A percentile compares a stretch with the other conserved stretches of the same genome.
These are phyloP conservation scores for Amaranthus cruentus DNA, from an alignment of 148 eudicot species.

Conservation along the genomic window DNA sequence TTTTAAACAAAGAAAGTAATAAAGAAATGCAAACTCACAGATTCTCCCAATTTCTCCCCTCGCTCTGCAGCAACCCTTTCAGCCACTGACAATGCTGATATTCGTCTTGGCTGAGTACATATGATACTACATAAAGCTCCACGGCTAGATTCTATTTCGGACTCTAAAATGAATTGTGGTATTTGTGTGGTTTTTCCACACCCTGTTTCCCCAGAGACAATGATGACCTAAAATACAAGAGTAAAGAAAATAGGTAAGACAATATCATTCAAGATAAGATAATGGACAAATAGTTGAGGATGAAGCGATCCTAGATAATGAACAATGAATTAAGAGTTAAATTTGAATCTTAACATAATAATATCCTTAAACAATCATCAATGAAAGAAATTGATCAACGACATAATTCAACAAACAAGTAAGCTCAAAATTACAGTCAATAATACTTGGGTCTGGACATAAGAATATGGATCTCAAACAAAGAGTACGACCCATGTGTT, in stretches of 20 bases:
- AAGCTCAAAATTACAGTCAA: neutral
- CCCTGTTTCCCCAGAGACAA: conserved; percentile 98
- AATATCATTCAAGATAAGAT: neutral
- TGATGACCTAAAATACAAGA: conserved; percentile 55
- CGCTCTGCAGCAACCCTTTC: conserved; percentile 95
- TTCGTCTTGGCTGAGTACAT: conserved; percentile 96
- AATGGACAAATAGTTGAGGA: neutral
- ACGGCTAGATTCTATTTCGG: conserved; percentile 72
- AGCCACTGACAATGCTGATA: conserved; percentile 95
- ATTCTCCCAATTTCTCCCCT: conserved; percentile 92
- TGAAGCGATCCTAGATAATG: neutral
- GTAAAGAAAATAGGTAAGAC: neutral
- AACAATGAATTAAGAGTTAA: too few species aligned
- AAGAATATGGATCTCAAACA: neutral
- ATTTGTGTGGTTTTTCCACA: conserved; percentile 99
- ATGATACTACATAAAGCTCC: conserved; percentile 79
- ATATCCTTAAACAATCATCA: neutral
- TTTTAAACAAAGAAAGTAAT: neutral
- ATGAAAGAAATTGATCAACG: neutral
- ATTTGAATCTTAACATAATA: neutral
- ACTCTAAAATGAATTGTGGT: conserved; percentile 93
- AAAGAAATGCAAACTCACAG: conserved; percentile 53
- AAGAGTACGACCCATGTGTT: too few species aligned
- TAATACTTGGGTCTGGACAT: neutral
- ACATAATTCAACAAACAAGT: neutral